Percentiles rank a stretch among this genome's conserved stretches.
These are phyloP conservation scores for Tolypocladium guangdongense DNA, from an alignment of 2,329 filamentous ascomycete species.

Conservation along the genomic window DNA sequence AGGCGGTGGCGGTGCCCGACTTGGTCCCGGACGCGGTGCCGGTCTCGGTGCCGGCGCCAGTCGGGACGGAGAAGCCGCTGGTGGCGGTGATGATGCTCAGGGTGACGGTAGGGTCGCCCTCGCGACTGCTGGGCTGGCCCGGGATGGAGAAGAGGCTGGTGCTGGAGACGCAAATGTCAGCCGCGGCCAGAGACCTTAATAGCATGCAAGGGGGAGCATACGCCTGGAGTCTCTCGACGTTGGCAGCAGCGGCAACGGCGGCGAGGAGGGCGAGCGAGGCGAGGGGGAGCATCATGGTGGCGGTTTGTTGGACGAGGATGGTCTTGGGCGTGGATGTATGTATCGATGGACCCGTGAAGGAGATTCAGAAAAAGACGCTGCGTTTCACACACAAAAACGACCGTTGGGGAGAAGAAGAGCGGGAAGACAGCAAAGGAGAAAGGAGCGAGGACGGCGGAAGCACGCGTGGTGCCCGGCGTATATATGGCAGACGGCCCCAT, in stretches of 20 bases:
- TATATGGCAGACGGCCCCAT: background rate
- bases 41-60: background rate
- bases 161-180: background rate
- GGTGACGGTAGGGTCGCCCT: background rate
- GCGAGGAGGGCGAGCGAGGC: constrained; percentile 4
- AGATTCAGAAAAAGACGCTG: background rate
- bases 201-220: background rate
- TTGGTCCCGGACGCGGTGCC: background rate
- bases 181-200: background rate
- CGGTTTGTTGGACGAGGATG: background rate
- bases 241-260: constrained; percentile 1
- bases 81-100: background rate
- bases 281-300: constrained; percentile 3
- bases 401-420: background rate
- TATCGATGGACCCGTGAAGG: background rate
- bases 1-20: background rate
- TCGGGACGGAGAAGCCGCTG: background rate
- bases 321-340: background rate
- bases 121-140: constrained; percentile 1
- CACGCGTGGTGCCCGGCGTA: too few relatives aligned
- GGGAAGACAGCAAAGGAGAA: background rate
- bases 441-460: background rate
- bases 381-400: background rate
- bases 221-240: constrained; percentile 1
- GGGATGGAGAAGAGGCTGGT: constrained; percentile 5